Evolutionary conservation across 108 stramenopile genomes (phyloP), one percentile per base, ranked within the genome.

Genomic region (Fistulifera solaris): DNA sequence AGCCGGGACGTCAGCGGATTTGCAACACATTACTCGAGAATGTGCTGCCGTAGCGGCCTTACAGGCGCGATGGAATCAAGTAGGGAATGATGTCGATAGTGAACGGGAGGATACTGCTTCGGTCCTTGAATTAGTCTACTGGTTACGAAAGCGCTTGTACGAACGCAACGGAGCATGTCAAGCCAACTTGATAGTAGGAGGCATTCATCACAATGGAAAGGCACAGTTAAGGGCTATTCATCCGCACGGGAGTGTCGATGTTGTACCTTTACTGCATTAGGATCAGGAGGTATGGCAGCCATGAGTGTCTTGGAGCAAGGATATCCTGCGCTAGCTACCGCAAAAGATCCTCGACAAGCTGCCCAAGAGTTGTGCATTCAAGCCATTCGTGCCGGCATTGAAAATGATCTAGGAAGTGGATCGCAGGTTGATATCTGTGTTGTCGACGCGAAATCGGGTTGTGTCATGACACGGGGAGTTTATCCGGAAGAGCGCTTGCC

Each of bases 371-470:
- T 91, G 27, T 73, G 69, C 8, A 74, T 65, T 27, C 60, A 71
- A 42, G 85, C 89, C 10, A 76, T 91, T 41, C 45, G 54, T 27
- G 76, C 89, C 23, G 89, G 89, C 2, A 83, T 91, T 56, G 68
- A 71, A 19, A 91, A 91, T 65, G 89, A 91, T 76, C 60, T 91
- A 56, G 89, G 89, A 39, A 80, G 78, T 61, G 89, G 89, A 24
- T 83, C 83, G 28, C 81, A 81, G 57, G 70, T 85, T 10, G 82
- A 83, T 66, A 14, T 84, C 0, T 79, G 78, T 56, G 52, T 78
- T 15, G 60, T 78, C 11, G 24, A 38, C 2, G 63, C 65, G 4
- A 8, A 3, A 35, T 58, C 67, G 53, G 68, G 68, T 15, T 59
- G 54, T 18, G 38, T 46, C 15, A 49, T 70, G 28, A 40, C n/a